A percentile compares a stretch with the other conserved stretches of the same genome.
These are phyloP conservation scores for Metschnikowia gelsemii DNA, from an alignment of 805 yeast genomes.

Conservation along the genomic window DNA sequence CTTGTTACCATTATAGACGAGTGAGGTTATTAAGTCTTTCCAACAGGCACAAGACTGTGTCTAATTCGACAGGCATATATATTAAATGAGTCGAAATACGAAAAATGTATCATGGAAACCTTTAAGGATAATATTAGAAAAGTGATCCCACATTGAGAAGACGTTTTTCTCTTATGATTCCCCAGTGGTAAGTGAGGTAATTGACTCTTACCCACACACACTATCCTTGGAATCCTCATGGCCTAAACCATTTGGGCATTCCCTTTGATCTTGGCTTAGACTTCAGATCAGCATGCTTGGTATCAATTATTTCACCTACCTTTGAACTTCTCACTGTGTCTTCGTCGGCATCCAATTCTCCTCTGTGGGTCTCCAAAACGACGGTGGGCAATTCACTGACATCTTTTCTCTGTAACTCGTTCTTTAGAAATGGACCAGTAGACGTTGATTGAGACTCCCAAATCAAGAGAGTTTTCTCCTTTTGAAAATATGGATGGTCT, in stretches of 20 bases:
- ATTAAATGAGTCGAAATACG: too few species aligned
- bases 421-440: slow-evolving; percentile 30
- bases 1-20: too few species aligned
- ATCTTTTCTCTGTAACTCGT: slow-evolving; percentile 22
- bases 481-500: slow-evolving; percentile 32
- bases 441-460: slow-evolving; percentile 30
- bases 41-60: too few species aligned
- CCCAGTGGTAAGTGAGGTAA: too few species aligned
- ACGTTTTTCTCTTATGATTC: too few species aligned
- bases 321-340: not conserved
- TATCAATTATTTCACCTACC: not conserved
- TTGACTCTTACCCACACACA: too few species aligned
- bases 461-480: slow-evolving; percentile 33
- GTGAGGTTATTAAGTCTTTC: too few species aligned
- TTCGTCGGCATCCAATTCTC: slow-evolving; percentile 32
- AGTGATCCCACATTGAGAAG: too few species aligned
- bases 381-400: slow-evolving; percentile 37
- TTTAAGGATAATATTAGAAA: too few species aligned
- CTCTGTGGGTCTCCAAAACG: slow-evolving; percentile 32
- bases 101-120: too few species aligned
- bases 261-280: slow-evolving; percentile 12
- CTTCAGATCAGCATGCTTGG: not conserved
- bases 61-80: too few species aligned
- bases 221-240: not conserved
- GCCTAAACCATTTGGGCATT: slow-evolving; percentile 21